Conservation (phyloP, 495 filamentous ascomycete genomes). For the Sporormia fimetaria region DNA sequence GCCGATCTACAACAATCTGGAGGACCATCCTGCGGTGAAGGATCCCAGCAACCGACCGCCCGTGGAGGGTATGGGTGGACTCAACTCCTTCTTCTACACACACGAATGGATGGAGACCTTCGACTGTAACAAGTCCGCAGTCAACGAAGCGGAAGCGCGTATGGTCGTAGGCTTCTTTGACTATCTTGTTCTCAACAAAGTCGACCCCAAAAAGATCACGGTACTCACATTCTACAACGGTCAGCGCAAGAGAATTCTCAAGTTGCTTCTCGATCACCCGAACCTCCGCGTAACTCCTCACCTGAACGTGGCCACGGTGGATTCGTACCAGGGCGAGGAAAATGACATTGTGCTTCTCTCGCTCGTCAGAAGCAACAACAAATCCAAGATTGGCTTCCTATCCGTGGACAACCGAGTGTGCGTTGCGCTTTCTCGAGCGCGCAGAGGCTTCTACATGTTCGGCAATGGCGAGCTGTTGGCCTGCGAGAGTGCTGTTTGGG, state of each 20-base stretch:
- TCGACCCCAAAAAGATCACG: slow-evolving; percentile 52
- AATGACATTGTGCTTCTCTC: slow-evolving; percentile 80
- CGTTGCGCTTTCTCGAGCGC: slow-evolving; percentile 82
- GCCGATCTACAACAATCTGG: slow-evolving; percentile 55
- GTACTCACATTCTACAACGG: slow-evolving; percentile 84
- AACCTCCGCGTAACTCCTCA: slow-evolving; percentile 38
- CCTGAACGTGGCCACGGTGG: slow-evolving; percentile 71
- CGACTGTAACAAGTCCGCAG: slow-evolving; percentile 56
- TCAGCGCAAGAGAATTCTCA: slow-evolving; percentile 56
- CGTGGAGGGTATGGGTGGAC: slow-evolving; percentile 68
- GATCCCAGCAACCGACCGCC: slow-evolving; percentile 39
- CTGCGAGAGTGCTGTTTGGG: slow-evolving; percentile 32
- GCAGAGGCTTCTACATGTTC: slow-evolving; percentile 75
- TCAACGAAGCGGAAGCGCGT: slow-evolving; percentile 61
- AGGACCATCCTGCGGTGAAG: slow-evolving; percentile 59
- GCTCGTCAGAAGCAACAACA: slow-evolving; percentile 59
- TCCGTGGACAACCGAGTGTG: slow-evolving; percentile 67
- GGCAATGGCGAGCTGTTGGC: slow-evolving; percentile 56
- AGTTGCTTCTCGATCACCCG: slow-evolving; percentile 39
- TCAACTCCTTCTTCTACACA: slow-evolving; percentile 58
- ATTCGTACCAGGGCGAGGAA: slow-evolving; percentile 91
- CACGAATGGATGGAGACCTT: slow-evolving; percentile 57
- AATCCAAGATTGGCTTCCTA: slow-evolving; percentile 55
- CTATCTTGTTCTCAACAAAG: slow-evolving; percentile 61
- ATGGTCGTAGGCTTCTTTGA: slow-evolving; percentile 66